These are phyloP conservation scores for Metschnikowia continentalis DNA, from an alignment of 805 yeast genomes.

Conservation along the genomic window DNA sequence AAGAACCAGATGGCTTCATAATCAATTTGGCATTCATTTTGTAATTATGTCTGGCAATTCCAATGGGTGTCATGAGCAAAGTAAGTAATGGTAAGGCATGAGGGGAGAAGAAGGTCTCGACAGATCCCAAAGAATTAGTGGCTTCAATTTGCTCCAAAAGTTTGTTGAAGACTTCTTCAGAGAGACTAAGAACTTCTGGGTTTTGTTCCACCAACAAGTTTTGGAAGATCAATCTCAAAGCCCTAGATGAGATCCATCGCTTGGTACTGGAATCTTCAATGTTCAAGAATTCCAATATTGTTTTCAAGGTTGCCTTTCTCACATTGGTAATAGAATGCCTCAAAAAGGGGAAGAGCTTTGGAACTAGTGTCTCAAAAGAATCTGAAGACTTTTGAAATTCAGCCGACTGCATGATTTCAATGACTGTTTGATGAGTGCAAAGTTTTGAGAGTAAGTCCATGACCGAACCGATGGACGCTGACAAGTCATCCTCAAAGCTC, in stretches of 20 bases:
- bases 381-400: conserved; percentile 48
- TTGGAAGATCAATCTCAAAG: conserved; percentile 76
- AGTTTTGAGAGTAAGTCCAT: conserved; percentile 89
- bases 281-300: conserved; percentile 71
- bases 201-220: conserved; percentile 89
- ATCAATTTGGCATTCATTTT: conserved; percentile 74
- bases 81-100: conserved; percentile 61
- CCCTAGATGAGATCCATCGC: conserved; percentile 74
- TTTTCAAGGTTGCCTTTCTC: conserved; percentile 78
- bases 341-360: conserved; percentile 85
- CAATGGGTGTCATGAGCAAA: conserved; percentile 88
- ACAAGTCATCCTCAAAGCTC: conserved; percentile 82
- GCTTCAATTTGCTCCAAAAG: conserved; percentile 46
- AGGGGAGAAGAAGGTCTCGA: conserved; percentile 50
- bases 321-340: conserved; percentile 93
- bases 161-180: conserved; percentile 56
- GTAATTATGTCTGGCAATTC: conserved; percentile 84
- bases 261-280: conserved; percentile 48
- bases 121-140: conserved; percentile 22
- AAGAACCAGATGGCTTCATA: conserved; percentile 72
- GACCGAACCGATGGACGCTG: conserved; percentile 92
- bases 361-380: conserved; percentile 75
- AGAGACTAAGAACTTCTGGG: conserved; percentile 58
- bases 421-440: conserved; percentile 75
- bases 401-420: conserved; percentile 62